These are phyloP conservation scores for Nectriaceae sp. DNA, from an alignment of 2,329 filamentous ascomycete species.

Conservation along the genomic window DNA sequence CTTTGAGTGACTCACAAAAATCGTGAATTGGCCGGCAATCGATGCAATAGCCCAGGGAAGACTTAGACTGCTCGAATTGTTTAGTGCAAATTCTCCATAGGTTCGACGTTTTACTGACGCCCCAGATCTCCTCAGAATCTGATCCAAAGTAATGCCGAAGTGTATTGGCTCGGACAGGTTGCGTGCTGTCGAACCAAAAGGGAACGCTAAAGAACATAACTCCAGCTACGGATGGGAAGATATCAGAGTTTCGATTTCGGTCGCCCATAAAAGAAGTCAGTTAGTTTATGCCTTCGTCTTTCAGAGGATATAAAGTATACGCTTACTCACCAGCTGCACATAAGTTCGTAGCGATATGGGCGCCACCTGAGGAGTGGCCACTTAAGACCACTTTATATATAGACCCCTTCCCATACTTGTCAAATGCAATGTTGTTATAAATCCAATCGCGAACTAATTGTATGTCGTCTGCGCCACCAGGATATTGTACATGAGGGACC, in stretches of 20 bases:
- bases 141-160: conserved; percentile 11
- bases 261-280: conserved; percentile 1
- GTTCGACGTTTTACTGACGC: conserved; percentile 4
- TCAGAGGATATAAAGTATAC: neutral
- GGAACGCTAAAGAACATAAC: conserved; percentile 13
- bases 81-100: neutral
- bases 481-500: conserved; percentile 11
- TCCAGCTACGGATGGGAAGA: conserved; percentile 16
- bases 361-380: conserved; percentile 18
- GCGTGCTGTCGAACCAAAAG: conserved; percentile 16
- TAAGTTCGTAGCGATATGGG: conserved; percentile 15
- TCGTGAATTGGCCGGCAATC: conserved; percentile 10
- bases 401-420: conserved; percentile 12
- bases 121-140: conserved; percentile 12
- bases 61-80: neutral
- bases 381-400: conserved; percentile 12
- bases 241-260: neutral
- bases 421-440: conserved; percentile 7
- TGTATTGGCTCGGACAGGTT: conserved; percentile 10
- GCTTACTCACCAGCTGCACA: conserved; percentile 11
- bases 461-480: conserved; percentile 16
- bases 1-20: conserved; percentile 3
- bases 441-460: conserved; percentile 17
- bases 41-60: conserved; percentile 10
- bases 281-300: no score